Evolutionary conservation across 2,329 filamentous ascomycete species (phyloP), one percentile per base, ranked within the genome.

Genomic region (Cercospora brassicicola): DNA sequence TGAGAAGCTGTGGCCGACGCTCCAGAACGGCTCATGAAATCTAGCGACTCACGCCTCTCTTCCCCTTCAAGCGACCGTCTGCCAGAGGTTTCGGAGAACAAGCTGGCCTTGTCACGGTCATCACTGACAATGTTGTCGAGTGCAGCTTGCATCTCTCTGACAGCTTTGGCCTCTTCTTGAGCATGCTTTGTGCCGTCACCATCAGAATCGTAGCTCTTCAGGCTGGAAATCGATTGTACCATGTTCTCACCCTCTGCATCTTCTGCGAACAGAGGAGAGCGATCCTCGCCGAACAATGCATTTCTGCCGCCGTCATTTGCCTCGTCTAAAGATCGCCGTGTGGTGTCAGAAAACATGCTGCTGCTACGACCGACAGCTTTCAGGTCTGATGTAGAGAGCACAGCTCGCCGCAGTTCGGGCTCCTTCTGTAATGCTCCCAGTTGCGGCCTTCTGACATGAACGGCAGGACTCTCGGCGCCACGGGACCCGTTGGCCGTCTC

Each of bases 101-200:
- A 79, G 0, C 90, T 92, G 15, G 87, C 87, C 48, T 88, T 76
- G 56, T 80, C 82, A 20, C 91, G 88, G 59, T 91, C 88, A 72
- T 93, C 89, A 72, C 93, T 93, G 84, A 99, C 91, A 70, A 99
- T 99, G 71, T 94, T 91, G 72, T 91, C 96, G 59, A 99, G 84
- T 15, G 94, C 95, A 72, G 91, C 89, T 78, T 98, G 94, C 87
- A 99, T 94, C 3, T 93, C 94, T 80, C 96, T 89, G 5, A 99
- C 93, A 30, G 97, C 90, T 68, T 90, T 87, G 0, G 87, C 91
- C 75, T 97, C 91, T 5, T 91, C 90, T 23, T 84, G 80, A 9
- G 82, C 81, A 59, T 78, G 78, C 57, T 85, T 83, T 11, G 78
- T 84, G 67, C 84, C 84, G 9, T 86, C 84, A n/a, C 82, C 83